Percentiles rank a stretch among this genome's conserved stretches.
Evolutionary conservation across 805 yeast genomes (phyloP).

Genomic region (Metschnikowia kofuensis): DNA sequence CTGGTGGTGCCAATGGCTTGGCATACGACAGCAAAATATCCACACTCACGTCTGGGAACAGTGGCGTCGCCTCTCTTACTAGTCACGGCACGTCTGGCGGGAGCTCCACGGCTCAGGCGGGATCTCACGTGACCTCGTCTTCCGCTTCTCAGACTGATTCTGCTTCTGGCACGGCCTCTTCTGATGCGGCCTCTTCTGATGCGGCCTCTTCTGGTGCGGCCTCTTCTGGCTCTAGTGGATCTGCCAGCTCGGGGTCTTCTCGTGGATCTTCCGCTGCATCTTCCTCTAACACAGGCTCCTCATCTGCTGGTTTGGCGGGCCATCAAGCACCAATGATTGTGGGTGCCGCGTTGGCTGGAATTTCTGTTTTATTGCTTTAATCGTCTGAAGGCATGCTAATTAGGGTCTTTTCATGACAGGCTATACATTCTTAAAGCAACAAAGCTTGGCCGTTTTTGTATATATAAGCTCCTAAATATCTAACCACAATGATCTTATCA

Average conservation of each 20-base stretch:
- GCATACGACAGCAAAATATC: no score
- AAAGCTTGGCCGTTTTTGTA: no score
- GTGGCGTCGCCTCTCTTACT: no score
- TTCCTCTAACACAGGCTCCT: not conserved
- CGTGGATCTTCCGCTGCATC: conserved; percentile 1
- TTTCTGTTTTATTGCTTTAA: conserved; percentile 13
- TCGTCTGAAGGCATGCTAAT: not conserved
- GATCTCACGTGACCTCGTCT: not conserved
- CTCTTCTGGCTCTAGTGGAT: not conserved
- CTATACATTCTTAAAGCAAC: no score
- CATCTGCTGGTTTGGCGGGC: conserved; percentile 9
- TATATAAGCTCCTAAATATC: no score
- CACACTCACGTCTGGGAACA: no score
- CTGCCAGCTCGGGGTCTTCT: not conserved
- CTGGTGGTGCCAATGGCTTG: not conserved
- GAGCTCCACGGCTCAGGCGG: not conserved
- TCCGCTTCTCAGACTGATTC: not conserved
- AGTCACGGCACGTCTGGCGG: not conserved
- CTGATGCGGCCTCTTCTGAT: no score
- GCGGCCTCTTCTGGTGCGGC: not conserved
- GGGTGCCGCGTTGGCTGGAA: conserved; percentile 15
- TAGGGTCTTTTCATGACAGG: not conserved
- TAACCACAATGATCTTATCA: no score
- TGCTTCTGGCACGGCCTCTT: not conserved
- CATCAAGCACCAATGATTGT: conserved; percentile 8